phyloP scores from a whole-genome alignment of 164 flowering plant genomes.

The Litsea cubeba region DNA sequence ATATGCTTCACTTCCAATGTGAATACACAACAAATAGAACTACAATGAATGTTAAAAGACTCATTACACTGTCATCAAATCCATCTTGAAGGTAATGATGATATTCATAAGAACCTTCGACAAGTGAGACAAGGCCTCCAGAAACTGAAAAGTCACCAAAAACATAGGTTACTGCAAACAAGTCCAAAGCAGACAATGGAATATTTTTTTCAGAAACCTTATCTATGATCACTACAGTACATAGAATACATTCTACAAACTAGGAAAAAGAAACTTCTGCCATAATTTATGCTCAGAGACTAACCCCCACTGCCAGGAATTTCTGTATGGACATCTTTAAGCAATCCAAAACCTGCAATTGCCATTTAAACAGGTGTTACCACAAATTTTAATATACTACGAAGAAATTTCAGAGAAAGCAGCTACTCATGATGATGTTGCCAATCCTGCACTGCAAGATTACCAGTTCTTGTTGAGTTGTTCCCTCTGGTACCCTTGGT shows the following conservation, averaged over 20 bases:
- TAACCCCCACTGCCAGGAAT: conserved; percentile 86
- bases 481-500: conserved; percentile 24
- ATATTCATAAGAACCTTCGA: conserved; percentile 93
- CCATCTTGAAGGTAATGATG: conserved; percentile 93
- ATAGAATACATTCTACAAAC: background rate
- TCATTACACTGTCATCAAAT: conserved; percentile 80
- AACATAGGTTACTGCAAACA: too few species aligned
- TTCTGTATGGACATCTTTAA: conserved; percentile 80
- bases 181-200: background rate
- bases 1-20: background rate
- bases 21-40: background rate
- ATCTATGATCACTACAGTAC: too few species aligned
- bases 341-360: conserved; percentile 53
- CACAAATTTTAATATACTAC: background rate
- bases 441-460: background rate
- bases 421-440: background rate
- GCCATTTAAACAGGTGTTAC: conserved; percentile 7
- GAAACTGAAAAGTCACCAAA: conserved; percentile 47
- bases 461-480: conserved; percentile 45
- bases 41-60: conserved; percentile 1
- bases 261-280: background rate
- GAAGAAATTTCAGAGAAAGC: background rate
- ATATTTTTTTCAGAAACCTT: background rate
- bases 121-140: conserved; percentile 61
- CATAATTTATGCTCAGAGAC: conserved; percentile 18